Conservation (phyloP, 495 filamentous ascomycete species). For the Penicillium daleae region DNA sequence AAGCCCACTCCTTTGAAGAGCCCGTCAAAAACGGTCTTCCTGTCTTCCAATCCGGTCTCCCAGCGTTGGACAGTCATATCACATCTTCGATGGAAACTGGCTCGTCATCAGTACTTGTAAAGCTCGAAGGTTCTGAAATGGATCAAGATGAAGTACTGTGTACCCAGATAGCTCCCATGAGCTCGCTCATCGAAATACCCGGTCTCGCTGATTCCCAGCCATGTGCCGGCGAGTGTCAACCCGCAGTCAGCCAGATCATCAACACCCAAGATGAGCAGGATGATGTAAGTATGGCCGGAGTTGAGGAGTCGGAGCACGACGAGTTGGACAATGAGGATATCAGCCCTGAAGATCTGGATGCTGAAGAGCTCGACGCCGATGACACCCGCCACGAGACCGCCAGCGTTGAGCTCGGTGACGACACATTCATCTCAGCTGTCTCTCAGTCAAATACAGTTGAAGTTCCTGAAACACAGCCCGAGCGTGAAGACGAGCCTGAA, state of each 20-base stretch:
- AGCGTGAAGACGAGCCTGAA: constrained; percentile 21
- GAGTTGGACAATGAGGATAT: too few relatives aligned
- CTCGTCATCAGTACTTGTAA: constrained; percentile 13
- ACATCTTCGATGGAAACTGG: constrained; percentile 8
- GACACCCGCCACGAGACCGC: constrained; percentile 42
- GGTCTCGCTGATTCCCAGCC: not conserved
- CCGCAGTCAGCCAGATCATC: not conserved
- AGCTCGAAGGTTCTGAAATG: constrained; percentile 6
- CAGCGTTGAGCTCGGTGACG: constrained; percentile 49
- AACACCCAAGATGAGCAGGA: not conserved
- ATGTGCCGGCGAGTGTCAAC: not conserved
- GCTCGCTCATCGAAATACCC: not conserved
- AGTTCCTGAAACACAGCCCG: constrained; percentile 9
- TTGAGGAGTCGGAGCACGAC: constrained; percentile 20
- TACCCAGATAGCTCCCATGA: not conserved
- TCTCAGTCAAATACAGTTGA: not conserved
- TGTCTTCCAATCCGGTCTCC: constrained; percentile 5
- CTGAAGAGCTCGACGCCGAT: constrained; percentile 27
- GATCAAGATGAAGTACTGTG: not conserved
- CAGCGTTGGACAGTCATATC: constrained; percentile 1
- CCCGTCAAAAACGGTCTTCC: constrained; percentile 9
- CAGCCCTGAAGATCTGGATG: too few relatives aligned
- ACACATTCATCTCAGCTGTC: constrained; percentile 16
- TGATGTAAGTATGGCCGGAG: constrained; percentile 10
- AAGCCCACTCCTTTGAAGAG: constrained; percentile 32